These are phyloP conservation scores for Carnegiea gigantea DNA, from an alignment of 179 eudicot species.

Conservation along the genomic window DNA sequence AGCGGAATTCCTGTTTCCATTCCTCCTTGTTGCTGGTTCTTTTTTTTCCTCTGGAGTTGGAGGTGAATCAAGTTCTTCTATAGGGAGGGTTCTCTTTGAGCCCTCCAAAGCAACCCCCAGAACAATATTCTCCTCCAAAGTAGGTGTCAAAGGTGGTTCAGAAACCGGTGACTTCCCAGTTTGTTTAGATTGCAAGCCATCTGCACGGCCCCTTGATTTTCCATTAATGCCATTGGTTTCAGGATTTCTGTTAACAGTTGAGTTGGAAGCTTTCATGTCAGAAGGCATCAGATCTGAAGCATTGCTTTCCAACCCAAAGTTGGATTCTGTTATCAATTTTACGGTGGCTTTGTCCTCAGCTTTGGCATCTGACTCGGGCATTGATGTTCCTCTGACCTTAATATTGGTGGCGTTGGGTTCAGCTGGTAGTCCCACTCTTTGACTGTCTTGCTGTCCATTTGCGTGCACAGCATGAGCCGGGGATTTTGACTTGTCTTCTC, in stretches of 20 bases:
- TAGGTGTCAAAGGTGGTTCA: constrained; percentile 44
- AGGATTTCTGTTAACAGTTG: constrained; percentile 16
- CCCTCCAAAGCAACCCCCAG: constrained; percentile 97
- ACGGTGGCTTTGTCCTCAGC: constrained; percentile 22
- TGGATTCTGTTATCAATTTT: constrained; percentile 22
- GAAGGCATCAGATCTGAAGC: constrained; percentile 11
- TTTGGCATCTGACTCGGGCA: constrained; percentile 39
- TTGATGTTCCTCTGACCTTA: constrained; percentile 31
- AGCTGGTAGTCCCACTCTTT: constrained; percentile 26
- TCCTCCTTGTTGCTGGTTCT: constrained; percentile 53
- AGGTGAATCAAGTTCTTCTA: constrained; percentile 53
- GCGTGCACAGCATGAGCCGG: constrained; percentile 41
- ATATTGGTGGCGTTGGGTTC: constrained; percentile 33
- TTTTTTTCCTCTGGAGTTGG: constrained; percentile 40
- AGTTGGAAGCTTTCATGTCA: constrained; percentile 3
- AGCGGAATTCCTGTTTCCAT: constrained; percentile 36
- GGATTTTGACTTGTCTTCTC: constrained; percentile 74
- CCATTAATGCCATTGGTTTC: constrained; percentile 16
- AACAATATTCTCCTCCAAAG: constrained; percentile 79
- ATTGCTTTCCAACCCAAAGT: constrained; percentile 21
- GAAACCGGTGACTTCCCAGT: constrained; percentile 30
- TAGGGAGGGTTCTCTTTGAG: constrained; percentile 89
- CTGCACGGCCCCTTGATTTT: constrained; percentile 20
- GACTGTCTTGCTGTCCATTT: constrained; percentile 35
- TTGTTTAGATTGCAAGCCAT: constrained; percentile 35